Percentiles rank a stretch among this genome's conserved stretches.
phyloP scores from a whole-genome alignment of 371 early-diverging fungal species.

The Fennellomyces sp. region DNA sequence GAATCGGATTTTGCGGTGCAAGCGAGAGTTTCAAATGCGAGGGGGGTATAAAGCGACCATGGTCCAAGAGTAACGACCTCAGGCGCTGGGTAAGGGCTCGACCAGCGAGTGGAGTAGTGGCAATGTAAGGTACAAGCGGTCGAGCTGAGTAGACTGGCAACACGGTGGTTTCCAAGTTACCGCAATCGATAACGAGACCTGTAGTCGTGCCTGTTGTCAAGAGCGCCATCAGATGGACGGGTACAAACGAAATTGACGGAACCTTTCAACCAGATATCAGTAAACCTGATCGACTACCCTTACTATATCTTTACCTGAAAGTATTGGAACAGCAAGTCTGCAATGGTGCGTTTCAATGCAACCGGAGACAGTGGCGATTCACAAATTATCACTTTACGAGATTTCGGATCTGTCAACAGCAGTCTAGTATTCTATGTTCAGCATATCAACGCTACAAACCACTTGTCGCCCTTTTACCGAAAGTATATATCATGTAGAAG shows the following conservation, averaged over 20 bases:
- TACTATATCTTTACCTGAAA: constrained; percentile 72
- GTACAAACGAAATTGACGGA: constrained; percentile 84
- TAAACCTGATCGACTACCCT: no score
- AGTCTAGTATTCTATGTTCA: constrained; percentile 35
- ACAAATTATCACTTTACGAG: constrained; percentile 84
- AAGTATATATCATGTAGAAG: constrained; percentile 50
- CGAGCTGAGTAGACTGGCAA: constrained; percentile 84
- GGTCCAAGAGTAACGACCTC: constrained; percentile 55
- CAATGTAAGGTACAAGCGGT: constrained; percentile 70
- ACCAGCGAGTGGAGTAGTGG: constrained; percentile 78
- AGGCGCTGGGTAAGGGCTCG: constrained; percentile 62
- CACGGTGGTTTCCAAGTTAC: constrained; percentile 74
- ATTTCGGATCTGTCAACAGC: constrained; percentile 83
- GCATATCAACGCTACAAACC: not conserved
- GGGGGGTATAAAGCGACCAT: constrained; percentile 53
- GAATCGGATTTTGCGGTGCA: constrained; percentile 50
- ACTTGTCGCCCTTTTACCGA: constrained; percentile 25
- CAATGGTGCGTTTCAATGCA: constrained; percentile 73
- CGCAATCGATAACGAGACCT: constrained; percentile 87
- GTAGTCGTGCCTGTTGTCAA: constrained; percentile 78
- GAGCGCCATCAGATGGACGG: constrained; percentile 74
- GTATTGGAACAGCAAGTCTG: constrained; percentile 74
- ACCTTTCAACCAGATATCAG: constrained; percentile 40
- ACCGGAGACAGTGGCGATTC: constrained; percentile 80
- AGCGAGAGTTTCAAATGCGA: constrained; percentile 46